A percentile compares a stretch with the other conserved stretches of the same genome.
phyloP scores from a whole-genome alignment of 2,329 filamentous ascomycete genomes.

The Colletotrichum sp. region DNA sequence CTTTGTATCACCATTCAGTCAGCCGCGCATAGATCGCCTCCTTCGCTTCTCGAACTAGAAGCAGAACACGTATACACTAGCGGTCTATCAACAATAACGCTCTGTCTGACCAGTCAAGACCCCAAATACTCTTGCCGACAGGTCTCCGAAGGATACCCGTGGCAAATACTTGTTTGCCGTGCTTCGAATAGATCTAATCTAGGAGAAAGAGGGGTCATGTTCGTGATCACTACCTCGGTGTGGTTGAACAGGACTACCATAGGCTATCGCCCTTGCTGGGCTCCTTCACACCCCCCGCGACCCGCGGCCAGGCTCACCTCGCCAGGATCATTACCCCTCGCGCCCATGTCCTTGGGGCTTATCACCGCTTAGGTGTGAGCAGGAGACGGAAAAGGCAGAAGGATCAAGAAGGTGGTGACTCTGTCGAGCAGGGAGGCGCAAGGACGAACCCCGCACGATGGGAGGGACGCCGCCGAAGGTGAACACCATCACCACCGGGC shows the following conservation, averaged over 20 bases:
- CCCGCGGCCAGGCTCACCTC: background rate
- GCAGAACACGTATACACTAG: background rate
- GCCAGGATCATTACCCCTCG: background rate
- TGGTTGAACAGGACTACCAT: background rate
- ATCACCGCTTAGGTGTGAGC: background rate
- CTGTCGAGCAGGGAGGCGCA: background rate
- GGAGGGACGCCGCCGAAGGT: background rate
- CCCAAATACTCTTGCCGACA: constrained; percentile 8
- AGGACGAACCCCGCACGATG: constrained; percentile 5
- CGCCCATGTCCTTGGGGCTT: background rate
- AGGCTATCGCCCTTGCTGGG: background rate
- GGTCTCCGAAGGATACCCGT: constrained; percentile 15
- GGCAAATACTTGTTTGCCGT: background rate
- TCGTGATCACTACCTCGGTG: background rate
- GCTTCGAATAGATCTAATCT: background rate
- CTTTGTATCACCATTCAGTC: constrained; percentile 1
- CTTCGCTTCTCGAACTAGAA: background rate
- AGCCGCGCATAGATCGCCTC: constrained; percentile 12
- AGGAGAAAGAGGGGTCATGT: background rate
- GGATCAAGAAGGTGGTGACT: constrained; percentile 1
- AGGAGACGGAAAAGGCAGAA: background rate
- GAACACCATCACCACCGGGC: background rate
- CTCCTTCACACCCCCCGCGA: background rate
- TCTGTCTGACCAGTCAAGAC: background rate
- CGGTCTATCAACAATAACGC: background rate